phyloP scores from a whole-genome alignment of 1,284 basidiomycete species.

The Trametes polyzona region DNA sequence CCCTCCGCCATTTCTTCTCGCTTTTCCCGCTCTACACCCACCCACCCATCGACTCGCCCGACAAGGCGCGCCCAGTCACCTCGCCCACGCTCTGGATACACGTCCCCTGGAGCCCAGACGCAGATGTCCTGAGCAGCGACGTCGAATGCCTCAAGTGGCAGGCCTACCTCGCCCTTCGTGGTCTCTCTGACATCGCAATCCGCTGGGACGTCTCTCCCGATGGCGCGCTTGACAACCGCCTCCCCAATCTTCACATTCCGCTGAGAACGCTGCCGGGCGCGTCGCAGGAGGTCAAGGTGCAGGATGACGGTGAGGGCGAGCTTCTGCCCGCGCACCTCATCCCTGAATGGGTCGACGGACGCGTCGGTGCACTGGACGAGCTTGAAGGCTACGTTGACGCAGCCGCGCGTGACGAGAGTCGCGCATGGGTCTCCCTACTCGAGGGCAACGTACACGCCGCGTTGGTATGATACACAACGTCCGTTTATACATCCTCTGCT shows the following conservation, averaged over 20 bases:
- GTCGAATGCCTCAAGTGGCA: slow-evolving; percentile 88
- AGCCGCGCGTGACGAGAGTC: slow-evolving; percentile 66
- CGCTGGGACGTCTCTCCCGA: slow-evolving; percentile 69
- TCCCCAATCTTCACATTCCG: slow-evolving; percentile 66
- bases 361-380: slow-evolving; percentile 45
- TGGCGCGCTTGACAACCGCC: slow-evolving; percentile 65
- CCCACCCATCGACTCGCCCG: slow-evolving; percentile 49
- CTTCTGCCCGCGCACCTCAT: slow-evolving; percentile 68
- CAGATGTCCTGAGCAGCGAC: slow-evolving; percentile 63
- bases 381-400: slow-evolving; percentile 70
- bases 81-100: slow-evolving; percentile 68
- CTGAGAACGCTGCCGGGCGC: slow-evolving; percentile 23
- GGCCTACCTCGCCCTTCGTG: slow-evolving; percentile 75
- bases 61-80: slow-evolving; percentile 46
- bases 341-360: slow-evolving; percentile 69
- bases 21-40: slow-evolving; percentile 60
- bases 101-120: slow-evolving; percentile 43
- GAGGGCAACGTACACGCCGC: slow-evolving; percentile 77
- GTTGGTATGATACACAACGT: slow-evolving; percentile 49
- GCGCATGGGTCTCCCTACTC: slow-evolving; percentile 77
- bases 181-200: slow-evolving; percentile 52
- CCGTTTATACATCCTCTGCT: slow-evolving; percentile 4
- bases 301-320: slow-evolving; percentile 43
- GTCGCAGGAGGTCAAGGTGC: slow-evolving; percentile 27
- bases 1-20: slow-evolving; percentile 53